Conservation (phyloP, 352 stramenopile species). For the Aphanomyces invadans region DNA sequence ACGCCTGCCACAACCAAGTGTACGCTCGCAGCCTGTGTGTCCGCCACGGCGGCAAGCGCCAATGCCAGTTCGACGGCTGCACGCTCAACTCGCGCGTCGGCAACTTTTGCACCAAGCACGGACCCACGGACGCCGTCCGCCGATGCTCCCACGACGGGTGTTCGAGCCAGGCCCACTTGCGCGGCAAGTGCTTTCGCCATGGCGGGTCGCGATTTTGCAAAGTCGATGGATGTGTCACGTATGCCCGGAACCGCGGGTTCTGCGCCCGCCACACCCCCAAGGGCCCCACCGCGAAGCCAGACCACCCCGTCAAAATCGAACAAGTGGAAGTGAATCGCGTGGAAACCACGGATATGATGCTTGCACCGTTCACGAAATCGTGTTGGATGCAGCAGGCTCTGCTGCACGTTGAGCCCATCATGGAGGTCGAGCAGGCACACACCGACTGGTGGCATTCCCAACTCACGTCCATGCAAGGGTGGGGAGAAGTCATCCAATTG, state of each 20-base stretch:
- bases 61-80: conserved; percentile 1
- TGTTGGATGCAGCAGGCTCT: neutral
- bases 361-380: neutral
- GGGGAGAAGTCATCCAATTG: neutral
- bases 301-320: neutral
- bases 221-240: conserved; percentile 5
- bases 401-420: neutral
- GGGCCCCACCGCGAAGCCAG: neutral
- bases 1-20: conserved; percentile 17
- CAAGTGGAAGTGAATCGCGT: neutral
- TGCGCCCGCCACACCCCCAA: conserved; percentile 8
- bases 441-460: neutral
- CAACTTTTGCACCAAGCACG: conserved; percentile 9
- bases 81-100: neutral
- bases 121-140: neutral
- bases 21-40: conserved; percentile 21
- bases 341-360: neutral
- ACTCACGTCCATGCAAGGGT: neutral
- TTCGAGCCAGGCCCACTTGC: neutral
- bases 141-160: conserved; percentile 6
- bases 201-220: conserved; percentile 7
- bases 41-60: conserved; percentile 15
- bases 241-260: conserved; percentile 14
- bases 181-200: conserved; percentile 10
- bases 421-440: neutral